Percentiles rank a stretch among this genome's conserved stretches.
phyloP scores from a whole-genome alignment of 2,329 filamentous ascomycete species.

The Sclerotinia nivalis region DNA sequence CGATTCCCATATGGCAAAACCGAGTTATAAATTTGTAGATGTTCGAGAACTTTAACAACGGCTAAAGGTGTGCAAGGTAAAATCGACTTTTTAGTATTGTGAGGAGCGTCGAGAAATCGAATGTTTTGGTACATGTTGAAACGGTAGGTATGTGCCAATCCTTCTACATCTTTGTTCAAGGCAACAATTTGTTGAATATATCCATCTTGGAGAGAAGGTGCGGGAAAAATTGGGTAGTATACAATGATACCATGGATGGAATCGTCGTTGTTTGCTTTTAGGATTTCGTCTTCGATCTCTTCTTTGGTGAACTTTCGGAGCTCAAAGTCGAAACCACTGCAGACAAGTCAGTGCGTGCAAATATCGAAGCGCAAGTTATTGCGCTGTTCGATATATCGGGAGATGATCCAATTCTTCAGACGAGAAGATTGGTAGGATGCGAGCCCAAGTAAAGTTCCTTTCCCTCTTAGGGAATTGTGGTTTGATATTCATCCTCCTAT shows the following conservation, averaged over 20 bases:
- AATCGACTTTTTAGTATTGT: constrained; percentile 82
- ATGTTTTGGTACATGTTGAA: constrained; percentile 99
- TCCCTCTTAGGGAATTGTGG: background rate
- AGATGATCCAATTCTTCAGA: background rate
- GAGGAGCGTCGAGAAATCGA: constrained; percentile 81
- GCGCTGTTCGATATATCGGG: background rate
- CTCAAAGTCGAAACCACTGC: constrained; percentile 85
- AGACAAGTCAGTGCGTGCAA: constrained; percentile 11
- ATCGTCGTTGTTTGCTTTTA: constrained; percentile 78
- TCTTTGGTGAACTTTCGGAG: constrained; percentile 84
- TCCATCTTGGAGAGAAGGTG: constrained; percentile 80
- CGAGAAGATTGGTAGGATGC: background rate
- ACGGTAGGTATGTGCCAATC: constrained; percentile 88
- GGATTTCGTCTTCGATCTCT: constrained; percentile 83
- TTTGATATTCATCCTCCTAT: background rate
- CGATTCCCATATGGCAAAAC: constrained; percentile 91
- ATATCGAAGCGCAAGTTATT: background rate
- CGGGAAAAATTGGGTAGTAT: constrained; percentile 93
- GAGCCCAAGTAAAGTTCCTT: background rate
- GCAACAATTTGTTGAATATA: constrained; percentile 95
- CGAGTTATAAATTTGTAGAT: constrained; percentile 94
- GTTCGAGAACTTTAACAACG: constrained; percentile 94
- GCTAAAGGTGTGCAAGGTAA: constrained; percentile 94
- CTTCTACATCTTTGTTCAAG: constrained; percentile 91
- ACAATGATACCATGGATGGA: constrained; percentile 86